phyloP scores from a whole-genome alignment of 2,329 filamentous ascomycete species.

The Emericellopsis atlantica region DNA sequence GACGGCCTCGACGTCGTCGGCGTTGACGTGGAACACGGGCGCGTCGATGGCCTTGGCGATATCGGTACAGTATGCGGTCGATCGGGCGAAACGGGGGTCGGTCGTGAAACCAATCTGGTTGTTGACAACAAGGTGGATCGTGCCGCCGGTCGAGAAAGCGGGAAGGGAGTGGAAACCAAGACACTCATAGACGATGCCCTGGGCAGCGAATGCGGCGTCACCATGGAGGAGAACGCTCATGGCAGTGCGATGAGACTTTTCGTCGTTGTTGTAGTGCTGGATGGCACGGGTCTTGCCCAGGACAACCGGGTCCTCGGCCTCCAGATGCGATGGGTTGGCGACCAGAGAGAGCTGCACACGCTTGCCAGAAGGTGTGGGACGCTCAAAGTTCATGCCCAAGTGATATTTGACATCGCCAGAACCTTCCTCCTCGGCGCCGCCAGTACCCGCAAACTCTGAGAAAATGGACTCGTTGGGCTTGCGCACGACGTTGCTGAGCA shows the following conservation, averaged over 20 bases:
- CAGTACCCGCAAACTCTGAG: constrained; percentile 86
- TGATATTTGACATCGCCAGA: constrained; percentile 99
- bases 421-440: constrained; percentile 83
- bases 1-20: constrained; percentile 93
- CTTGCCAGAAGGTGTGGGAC: constrained; percentile 94
- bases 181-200: constrained; percentile 97
- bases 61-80: constrained; percentile 96
- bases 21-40: constrained; percentile 98
- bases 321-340: constrained; percentile 94
- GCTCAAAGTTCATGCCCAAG: constrained; percentile 99
- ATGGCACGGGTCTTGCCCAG: constrained; percentile 96
- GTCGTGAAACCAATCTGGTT: constrained; percentile 99
- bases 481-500: constrained; percentile 94
- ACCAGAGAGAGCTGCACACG: constrained; percentile 98
- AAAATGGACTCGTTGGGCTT: constrained; percentile 99
- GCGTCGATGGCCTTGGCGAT: constrained; percentile 98
- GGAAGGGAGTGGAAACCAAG: constrained; percentile 95
- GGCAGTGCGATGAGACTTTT: constrained; percentile 74
- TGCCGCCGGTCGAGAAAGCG: constrained; percentile 93
- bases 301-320: constrained; percentile 96
- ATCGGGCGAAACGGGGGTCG: constrained; percentile 91
- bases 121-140: constrained; percentile 94
- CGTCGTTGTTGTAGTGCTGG: constrained; percentile 97
- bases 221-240: constrained; percentile 96
- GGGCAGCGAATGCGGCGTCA: constrained; percentile 91